Evolutionary conservation across 208 protist species (phyloP), one percentile per base, ranked within the genome.

Genomic region (Chromosphaera perkinsii): DNA sequence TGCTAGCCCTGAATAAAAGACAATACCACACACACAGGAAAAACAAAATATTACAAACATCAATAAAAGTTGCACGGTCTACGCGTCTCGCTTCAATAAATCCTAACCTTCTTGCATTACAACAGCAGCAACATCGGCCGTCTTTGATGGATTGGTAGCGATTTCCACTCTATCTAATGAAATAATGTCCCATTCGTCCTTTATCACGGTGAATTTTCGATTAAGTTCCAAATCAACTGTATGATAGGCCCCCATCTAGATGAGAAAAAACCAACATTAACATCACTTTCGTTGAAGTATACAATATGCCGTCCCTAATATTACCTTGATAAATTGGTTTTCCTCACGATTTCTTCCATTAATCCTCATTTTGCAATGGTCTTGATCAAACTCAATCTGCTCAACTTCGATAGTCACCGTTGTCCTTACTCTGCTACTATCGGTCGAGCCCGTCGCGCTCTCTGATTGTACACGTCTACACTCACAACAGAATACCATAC

Each of bases 81-180:
- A n/a, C n/a, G n/a, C n/a, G n/a, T n/a, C n/a, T n/a, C n/a, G n/a
- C n/a, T n/a, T n/a, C n/a, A n/a, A n/a, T n/a, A n/a, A n/a, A n/a
- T n/a, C n/a, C 40, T 3, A 24, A 72, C 92, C 93, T 72, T 94
- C 92, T 37, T 87, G 78, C 88, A 97, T 92, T 26, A 97, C 77
- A n/a, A 97, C 76, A 1, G 91, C 94, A 0, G 84, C 92, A 2
- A 94, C 87, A 67, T 95, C 91, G 0, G 88, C 81, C 3, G 68
- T 73, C 1, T 83, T 75, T 7, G 29, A 14, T 32, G 75, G 9
- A 33, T 78, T 60, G 57, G 42, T 56, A 20, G 83, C 64, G 9
- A 51, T 61, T 9, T 78, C 63, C 0, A 88, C 36, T 3, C 81
- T 45, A 14, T 88, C 78, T 0, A 87, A 31, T 5, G 67, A 32